Conservation (phyloP, 306 rosid species). For the Malus domestica region ASM211411v1 NC_041797.1:659501-660000, state of each 20-base stretch:
- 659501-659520: too few relatives aligned
- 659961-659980: neutral
- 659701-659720: neutral
- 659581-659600: neutral
- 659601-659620: neutral
- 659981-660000: neutral
- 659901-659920: neutral
- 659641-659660: neutral
- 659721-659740: neutral
- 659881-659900: too few relatives aligned
- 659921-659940: too few relatives aligned
- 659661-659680: neutral
- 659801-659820: slow-evolving; percentile 3
- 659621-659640: neutral
- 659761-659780: neutral
- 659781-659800: slow-evolving; percentile 14
- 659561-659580: too few relatives aligned
- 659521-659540: too few relatives aligned
- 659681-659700: neutral
- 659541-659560: too few relatives aligned
- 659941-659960: too few relatives aligned
- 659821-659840: neutral
- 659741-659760: neutral
- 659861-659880: slow-evolving; percentile 6
- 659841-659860: neutral